Conservation (phyloP, 495 filamentous ascomycete species). For the Saxispiralis lemnorum region DNA sequence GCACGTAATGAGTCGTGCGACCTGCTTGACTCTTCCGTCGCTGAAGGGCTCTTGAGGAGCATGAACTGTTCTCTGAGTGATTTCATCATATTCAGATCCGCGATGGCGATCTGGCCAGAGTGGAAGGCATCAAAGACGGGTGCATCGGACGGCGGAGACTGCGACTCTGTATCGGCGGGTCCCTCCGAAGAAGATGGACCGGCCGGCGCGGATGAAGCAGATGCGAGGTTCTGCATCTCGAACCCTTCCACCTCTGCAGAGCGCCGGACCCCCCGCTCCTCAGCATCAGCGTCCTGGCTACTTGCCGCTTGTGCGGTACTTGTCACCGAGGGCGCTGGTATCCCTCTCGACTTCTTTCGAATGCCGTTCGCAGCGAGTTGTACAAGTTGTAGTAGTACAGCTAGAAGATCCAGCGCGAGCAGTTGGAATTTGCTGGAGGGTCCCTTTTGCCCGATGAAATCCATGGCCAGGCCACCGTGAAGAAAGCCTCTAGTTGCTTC, state of each 20-base stretch:
- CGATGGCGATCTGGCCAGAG: slow-evolving; percentile 52
- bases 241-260: slow-evolving; percentile 33
- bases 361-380: slow-evolving; percentile 60
- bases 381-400: slow-evolving; percentile 51
- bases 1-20: background rate
- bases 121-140: slow-evolving; percentile 25
- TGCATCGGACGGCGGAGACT: slow-evolving; percentile 10
- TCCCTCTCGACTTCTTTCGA: slow-evolving; percentile 34
- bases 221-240: slow-evolving; percentile 29
- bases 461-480: slow-evolving; percentile 68
- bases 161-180: slow-evolving; percentile 26
- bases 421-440: slow-evolving; percentile 50
- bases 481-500: slow-evolving; percentile 66
- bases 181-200: slow-evolving; percentile 31
- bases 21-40: background rate
- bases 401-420: slow-evolving; percentile 43
- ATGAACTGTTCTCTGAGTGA: slow-evolving; percentile 48
- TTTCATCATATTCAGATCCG: slow-evolving; percentile 50
- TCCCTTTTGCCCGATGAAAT: slow-evolving; percentile 72
- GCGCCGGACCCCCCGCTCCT: slow-evolving; percentile 52
- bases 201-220: slow-evolving; percentile 16
- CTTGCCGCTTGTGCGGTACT: too few relatives aligned
- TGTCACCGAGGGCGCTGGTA: too few relatives aligned
- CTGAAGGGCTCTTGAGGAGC: slow-evolving; percentile 18
- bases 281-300: slow-evolving; percentile 56